Base-by-base conservation (phyloP, 495 filamentous ascomycete genomes). In the Zalerion maritima region DNA sequence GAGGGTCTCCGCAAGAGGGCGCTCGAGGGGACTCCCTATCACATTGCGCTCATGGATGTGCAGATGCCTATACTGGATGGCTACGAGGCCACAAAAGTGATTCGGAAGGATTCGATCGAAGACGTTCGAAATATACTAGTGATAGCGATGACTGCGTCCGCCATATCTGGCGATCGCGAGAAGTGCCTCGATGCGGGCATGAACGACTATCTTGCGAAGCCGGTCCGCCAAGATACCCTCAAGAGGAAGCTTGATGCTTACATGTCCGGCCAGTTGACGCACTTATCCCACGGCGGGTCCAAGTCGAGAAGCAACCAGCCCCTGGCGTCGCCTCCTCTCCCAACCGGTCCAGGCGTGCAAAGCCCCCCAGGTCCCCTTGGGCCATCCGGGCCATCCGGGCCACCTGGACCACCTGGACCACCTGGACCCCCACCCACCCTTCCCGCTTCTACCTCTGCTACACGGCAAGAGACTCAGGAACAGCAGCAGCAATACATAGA, bases 121-220 rank as follows among this genome's bases (percentile, higher is more conserved):
- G 63, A 64, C 4, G 81, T 94, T 2, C 67, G 78, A 23, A 69
- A 76, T 24, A 69, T 85, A 0, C 61, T 94, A 7, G 74, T 94
- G 30, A 89, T 94, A 35, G 84, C 84, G 21, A 92, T 94, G 85
- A 94, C 85, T 3, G 85, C 85, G 2, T 78, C 71, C 29, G 85
- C 85, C 10, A 94, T 94, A 39, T 78, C 82, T 46, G 85, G 85
- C 21, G 85, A 94, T 40, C 66, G 83, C 16, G 85, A 94, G 51
- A 91, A 86, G 50, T 94, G 85, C 41, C 59, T 94, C 10, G 81
- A 82, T 15, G 80, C 82, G 1, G 85, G 85, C 16, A 94, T 94
- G 85, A 92, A 92, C 54, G 83, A 93, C 38, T 94, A 94, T 36
- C 71, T 94, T 4, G 83, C 85, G 14, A 94, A 94, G 48, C 85